Evolutionary conservation across 352 stramenopile genomes (phyloP).

Genomic region (Phytophthora ohioensis): DNA sequence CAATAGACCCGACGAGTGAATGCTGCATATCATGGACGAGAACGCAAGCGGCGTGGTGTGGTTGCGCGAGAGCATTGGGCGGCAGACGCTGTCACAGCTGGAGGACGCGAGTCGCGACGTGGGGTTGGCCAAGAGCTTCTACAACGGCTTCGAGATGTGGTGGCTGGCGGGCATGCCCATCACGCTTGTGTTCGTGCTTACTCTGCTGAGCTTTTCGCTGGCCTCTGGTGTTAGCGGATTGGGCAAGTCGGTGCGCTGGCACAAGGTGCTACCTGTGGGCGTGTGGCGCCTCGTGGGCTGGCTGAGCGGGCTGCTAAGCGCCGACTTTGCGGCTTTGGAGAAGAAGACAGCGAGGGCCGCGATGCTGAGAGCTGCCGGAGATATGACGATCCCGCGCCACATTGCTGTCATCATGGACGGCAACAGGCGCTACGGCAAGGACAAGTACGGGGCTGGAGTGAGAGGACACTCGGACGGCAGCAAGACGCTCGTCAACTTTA

Average conservation of each 20-base stretch:
- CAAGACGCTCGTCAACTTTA: constrained; percentile 95
- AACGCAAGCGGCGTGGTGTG: constrained; percentile 68
- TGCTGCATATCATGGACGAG: constrained; percentile 60
- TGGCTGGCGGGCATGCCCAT: constrained; percentile 87
- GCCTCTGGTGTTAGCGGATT: constrained; percentile 62
- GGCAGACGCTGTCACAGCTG: constrained; percentile 65
- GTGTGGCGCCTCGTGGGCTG: constrained; percentile 25
- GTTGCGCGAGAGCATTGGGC: constrained; percentile 60
- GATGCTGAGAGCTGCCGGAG: constrained; percentile 13
- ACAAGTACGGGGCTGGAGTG: constrained; percentile 75
- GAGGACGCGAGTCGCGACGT: constrained; percentile 35
- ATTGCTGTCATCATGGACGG: constrained; percentile 98
- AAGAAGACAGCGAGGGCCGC: constrained; percentile 15
- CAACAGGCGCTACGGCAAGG: constrained; percentile 95
- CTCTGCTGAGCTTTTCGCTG: constrained; percentile 78
- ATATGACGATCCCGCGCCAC: constrained; percentile 76
- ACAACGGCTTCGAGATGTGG: constrained; percentile 90
- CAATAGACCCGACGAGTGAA: not conserved
- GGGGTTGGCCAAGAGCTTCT: constrained; percentile 59
- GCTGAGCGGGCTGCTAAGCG: constrained; percentile 21
- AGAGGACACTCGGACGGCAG: constrained; percentile 96
- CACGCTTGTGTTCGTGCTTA: constrained; percentile 73
- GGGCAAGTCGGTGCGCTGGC: constrained; percentile 51
- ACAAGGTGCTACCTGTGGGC: constrained; percentile 19
- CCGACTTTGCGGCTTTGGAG: constrained; percentile 16